phyloP scores from a whole-genome alignment of 2,329 filamentous ascomycete species.

The Podosphaera aphanis region DNA sequence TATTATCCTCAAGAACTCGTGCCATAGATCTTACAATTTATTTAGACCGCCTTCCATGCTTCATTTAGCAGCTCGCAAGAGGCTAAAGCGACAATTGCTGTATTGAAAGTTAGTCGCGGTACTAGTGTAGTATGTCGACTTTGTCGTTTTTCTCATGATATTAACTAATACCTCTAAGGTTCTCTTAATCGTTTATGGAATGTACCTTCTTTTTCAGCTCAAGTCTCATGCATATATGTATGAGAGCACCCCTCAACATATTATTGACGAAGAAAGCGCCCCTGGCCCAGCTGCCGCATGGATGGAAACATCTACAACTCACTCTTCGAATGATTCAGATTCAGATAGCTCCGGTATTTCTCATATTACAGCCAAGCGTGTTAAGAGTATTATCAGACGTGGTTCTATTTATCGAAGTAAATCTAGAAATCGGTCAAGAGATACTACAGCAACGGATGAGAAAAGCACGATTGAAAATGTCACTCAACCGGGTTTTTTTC shows the following conservation, averaged over 20 bases:
- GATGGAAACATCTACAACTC: conserved; percentile 34
- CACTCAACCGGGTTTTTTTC: conserved; percentile 1
- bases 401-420: conserved; percentile 46
- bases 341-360: conserved; percentile 45
- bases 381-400: conserved; percentile 49
- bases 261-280: conserved; percentile 76
- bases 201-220: conserved; percentile 76
- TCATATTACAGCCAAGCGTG: conserved; percentile 47
- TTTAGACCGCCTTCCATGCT: conserved; percentile 68
- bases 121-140: conserved; percentile 49
- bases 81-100: conserved; percentile 37
- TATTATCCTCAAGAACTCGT: not conserved
- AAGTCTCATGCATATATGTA: conserved; percentile 86
- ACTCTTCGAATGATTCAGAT: conserved; percentile 36
- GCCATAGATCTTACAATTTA: conserved; percentile 2
- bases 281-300: conserved; percentile 67
- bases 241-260: conserved; percentile 72
- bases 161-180: conserved; percentile 23
- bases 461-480: conserved; percentile 9
- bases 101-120: conserved; percentile 67
- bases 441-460: conserved; percentile 27
- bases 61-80: conserved; percentile 40
- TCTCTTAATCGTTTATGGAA: conserved; percentile 54
- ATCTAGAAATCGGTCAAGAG: conserved; percentile 48
- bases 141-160: not conserved